Conservation (phyloP, 805 yeast species). For the Zygosaccharomyces bisporus region DNA sequence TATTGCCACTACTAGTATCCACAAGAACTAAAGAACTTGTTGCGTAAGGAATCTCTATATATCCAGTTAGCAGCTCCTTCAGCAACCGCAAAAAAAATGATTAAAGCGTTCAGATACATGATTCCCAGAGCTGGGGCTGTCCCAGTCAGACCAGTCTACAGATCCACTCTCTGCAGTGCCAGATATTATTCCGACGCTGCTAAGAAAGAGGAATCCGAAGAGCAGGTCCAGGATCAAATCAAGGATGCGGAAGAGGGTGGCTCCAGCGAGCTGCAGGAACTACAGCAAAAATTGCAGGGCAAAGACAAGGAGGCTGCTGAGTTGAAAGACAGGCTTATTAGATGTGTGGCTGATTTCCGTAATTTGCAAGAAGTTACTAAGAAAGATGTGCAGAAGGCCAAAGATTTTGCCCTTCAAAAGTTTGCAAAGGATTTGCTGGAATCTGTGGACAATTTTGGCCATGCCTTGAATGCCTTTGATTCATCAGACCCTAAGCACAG, state of each 20-base stretch:
- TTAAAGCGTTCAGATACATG: constrained; percentile 3
- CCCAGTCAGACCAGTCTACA: constrained; percentile 2
- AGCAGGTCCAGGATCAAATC: constrained; percentile 11
- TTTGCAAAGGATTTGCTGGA: constrained; percentile 88
- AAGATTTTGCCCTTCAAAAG: constrained; percentile 86
- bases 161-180: constrained; percentile 1
- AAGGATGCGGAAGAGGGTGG: constrained; percentile 16
- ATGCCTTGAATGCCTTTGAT: constrained; percentile 72
- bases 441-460: constrained; percentile 84
- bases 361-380: constrained; percentile 87
- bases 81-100: background rate
- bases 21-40: too few relatives aligned
- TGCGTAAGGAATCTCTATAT: background rate
- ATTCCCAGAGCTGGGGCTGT: constrained; percentile 4
- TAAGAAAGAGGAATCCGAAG: background rate
- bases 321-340: constrained; percentile 74
- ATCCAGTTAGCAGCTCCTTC: background rate
- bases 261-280: constrained; percentile 6
- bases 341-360: constrained; percentile 89
- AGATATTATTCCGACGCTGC: constrained; percentile 28
- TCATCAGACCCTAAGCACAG: constrained; percentile 56
- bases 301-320: constrained; percentile 75
- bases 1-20: background rate
- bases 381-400: constrained; percentile 80
- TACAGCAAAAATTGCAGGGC: constrained; percentile 51